Percentiles rank a stretch among this genome's conserved stretches.
Evolutionary conservation across 2,329 filamentous ascomycete genomes (phyloP).

Genomic region (Nemania serpens): DNA sequence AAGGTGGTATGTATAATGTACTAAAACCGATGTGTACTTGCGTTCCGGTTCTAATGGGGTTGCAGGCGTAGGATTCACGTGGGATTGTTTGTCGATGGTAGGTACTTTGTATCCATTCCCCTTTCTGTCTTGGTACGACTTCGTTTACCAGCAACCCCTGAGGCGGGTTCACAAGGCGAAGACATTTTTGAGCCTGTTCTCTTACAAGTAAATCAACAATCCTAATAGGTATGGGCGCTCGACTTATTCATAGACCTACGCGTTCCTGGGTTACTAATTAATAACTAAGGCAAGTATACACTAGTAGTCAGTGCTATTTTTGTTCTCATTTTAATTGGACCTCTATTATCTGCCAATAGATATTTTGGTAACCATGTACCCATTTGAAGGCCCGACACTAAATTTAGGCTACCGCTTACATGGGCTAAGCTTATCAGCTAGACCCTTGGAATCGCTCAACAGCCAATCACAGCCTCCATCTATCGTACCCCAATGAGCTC

Average conservation of each 20-base stretch:
- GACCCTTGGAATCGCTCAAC: conserved; percentile 9
- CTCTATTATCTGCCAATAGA: background rate
- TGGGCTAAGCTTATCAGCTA: conserved; percentile 11
- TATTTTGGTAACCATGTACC: background rate
- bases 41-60: too few species aligned
- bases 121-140: background rate
- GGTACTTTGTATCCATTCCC: too few species aligned
- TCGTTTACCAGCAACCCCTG: background rate
- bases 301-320: conserved; percentile 21
- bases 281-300: background rate
- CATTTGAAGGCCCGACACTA: conserved; percentile 6
- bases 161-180: too few species aligned
- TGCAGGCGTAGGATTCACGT: too few species aligned
- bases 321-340: conserved; percentile 5
- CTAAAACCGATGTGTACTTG: too few species aligned
- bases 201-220: too few species aligned
- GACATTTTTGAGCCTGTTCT: too few species aligned
- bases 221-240: too few species aligned
- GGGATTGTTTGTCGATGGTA: background rate
- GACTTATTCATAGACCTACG: too few species aligned
- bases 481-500: background rate
- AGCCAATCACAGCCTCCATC: conserved; percentile 13
- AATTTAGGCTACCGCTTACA: conserved; percentile 10
- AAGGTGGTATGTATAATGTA: too few species aligned
- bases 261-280: background rate